phyloP scores from a whole-genome alignment of 1,139 yeast species.

The Yamadazyma songkhlaensis region DNA sequence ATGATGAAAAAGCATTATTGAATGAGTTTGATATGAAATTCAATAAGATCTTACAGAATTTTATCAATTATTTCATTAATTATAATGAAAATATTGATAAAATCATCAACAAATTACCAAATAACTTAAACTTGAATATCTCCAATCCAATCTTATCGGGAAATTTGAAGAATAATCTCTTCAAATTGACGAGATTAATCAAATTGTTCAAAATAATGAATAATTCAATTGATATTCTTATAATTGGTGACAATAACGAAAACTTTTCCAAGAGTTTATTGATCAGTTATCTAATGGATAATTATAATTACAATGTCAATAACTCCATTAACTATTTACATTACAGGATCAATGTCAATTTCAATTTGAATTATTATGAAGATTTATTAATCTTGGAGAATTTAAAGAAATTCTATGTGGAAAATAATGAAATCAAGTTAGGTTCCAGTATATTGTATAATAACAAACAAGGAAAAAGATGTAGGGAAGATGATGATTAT shows the following conservation, averaged over 20 bases:
- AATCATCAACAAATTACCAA: slow-evolving; percentile 32
- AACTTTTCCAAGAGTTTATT: slow-evolving; percentile 34
- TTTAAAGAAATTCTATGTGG: slow-evolving; percentile 37
- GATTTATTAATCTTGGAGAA: slow-evolving; percentile 41
- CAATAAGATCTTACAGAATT: slow-evolving; percentile 39
- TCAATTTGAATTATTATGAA: slow-evolving; percentile 38
- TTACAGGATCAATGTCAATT: slow-evolving; percentile 12
- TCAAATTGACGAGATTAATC: slow-evolving; percentile 36
- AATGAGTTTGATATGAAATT: slow-evolving; percentile 26
- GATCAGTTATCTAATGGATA: slow-evolving; percentile 43
- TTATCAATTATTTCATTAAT: slow-evolving; percentile 35
- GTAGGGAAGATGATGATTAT: slow-evolving; percentile 21
- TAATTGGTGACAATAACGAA: slow-evolving; percentile 36
- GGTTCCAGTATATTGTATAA: slow-evolving; percentile 29
- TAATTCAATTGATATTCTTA: slow-evolving; percentile 30
- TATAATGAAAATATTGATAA: slow-evolving; percentile 28
- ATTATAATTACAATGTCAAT: slow-evolving; percentile 33
- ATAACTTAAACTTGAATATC: slow-evolving; percentile 23
- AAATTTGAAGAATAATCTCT: slow-evolving; percentile 35
- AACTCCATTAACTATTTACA: slow-evolving; percentile 24
- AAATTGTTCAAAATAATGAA: slow-evolving; percentile 36
- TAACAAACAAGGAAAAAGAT: slow-evolving; percentile 33
- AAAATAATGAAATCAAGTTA: slow-evolving; percentile 31
- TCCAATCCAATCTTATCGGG: slow-evolving; percentile 41
- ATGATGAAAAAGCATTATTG: slow-evolving; percentile 19